Base-by-base conservation (phyloP, 1,139 yeast genomes). In the Debaryomyces fabryi region DNA sequence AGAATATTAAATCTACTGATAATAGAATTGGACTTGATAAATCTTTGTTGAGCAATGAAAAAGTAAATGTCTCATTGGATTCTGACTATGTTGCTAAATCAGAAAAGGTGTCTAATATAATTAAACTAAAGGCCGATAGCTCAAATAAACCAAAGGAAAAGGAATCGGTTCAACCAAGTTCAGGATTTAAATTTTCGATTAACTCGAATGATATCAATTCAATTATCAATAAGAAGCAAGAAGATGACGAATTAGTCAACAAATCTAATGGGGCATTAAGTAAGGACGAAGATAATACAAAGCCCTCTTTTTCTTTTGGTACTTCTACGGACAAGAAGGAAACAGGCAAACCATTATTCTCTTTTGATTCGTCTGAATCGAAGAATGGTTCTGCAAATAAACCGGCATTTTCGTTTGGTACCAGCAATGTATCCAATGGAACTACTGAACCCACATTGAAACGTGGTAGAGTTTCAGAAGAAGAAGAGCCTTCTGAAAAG, bases 131-230 rank as follows among this genome's bases (percentile, higher is more conserved):
- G 8, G 41, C 45, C 1, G 51, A 40, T 4, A 51, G 48, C 0
- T 39, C 33, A 24, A 47, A 50, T 23, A 48, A 44, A 18, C 46
- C 36, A 9, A 48, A 51, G 9, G 50, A 52, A 5, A 47, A 49
- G 16, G 42, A 41, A 2, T 29, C 55, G 0, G 44, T 58, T 7
- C 65, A 63, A 21, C 79, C 79, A 15, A 71, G 76, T 39, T 62
- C 69, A 2, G 78, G 76, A 0, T 74, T 74, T 57, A 63, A 68
- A 32, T 73, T 74, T 50, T 60, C 68, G 7, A 63, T 70, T 13
- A 67, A 68, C 40, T 62, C 64, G 43, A 55, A 58, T 9, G 65
- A 66, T 39, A 57, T 71, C 34, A 51, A 57, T 32, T 57, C 61
- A 9, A 60, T 69, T 10, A 51, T 67, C 7, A 55, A 56, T 30